Evolutionary conservation across 352 stramenopile genomes (phyloP), one percentile per base, ranked within the genome.

Genomic region (Globisporangium middletonii): DNA sequence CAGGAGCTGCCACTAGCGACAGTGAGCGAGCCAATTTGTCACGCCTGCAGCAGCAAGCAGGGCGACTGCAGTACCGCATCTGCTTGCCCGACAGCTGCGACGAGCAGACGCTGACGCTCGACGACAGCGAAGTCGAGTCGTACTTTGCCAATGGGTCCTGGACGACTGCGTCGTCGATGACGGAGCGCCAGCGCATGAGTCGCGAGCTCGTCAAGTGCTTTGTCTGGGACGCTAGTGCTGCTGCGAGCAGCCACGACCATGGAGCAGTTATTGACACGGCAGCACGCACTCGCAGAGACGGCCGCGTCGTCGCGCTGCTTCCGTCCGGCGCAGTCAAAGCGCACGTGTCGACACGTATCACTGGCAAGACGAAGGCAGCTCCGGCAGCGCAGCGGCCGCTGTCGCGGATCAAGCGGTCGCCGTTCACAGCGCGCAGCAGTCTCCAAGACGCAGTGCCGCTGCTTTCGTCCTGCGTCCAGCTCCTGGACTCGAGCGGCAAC

Each of bases 91-190:
- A 73, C 0, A 77, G 58, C 8, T 89, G 82, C 43, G 65, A 69
- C 13, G 68, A 89, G 51, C 76, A 90, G 52, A 63, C 47, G 2
- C 26, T 92, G 11, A 16, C 63, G 12, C 64, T 88, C 8, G 50
- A 65, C n/a, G 64, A 79, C 42, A 79, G 60, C 5, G 68, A 89
- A 38, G 58, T 92, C 11, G 81, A 89, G 48, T 69, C 79, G 3
- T 88, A 62, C 65, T 68, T 88, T 9, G 13, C 53, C 0, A 28
- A 56, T 5, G 38, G 55, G 3, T 72, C 75, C 3, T 91, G 81
- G 81, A n/a, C 62, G 0, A 62, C 50, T 7, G 67, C 68, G 6
- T 23, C 8, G 11, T 41, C 53, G 3, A 52, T 45, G 3, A 44
- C 15, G 0, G 54, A 73, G 18, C 60, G 67, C 12, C 41, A 48